Evolutionary conservation across 1,284 basidiomycete genomes (phyloP), one percentile per base, ranked within the genome.

Genomic region (Grifola frondosa): DNA sequence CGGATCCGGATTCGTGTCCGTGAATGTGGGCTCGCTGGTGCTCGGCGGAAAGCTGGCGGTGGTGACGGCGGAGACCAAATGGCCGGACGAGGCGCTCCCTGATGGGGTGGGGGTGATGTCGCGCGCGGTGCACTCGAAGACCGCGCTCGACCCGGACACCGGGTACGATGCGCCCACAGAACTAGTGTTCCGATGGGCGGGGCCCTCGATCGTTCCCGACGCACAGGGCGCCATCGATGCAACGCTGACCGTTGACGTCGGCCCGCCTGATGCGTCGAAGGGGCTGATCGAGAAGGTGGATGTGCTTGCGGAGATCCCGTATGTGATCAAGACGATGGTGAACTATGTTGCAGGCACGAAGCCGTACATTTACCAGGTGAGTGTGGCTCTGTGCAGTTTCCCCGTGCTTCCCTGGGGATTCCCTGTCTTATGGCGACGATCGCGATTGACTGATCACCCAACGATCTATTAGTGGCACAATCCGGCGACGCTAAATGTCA

Each of bases 271-370:
- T 50, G 63, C 68, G 50, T 62, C 84, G 42, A 82, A 84, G 33
- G 95, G 95, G 0, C 69, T 99, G 61, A 81, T 99, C 34, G 94
- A 98, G 68, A 98, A 98, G 73, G 92, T 99, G 13, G 95, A 99
- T 59, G 85, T 99, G 1, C 77, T 99, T 13, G 93, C 89, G 4
- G 95, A 99, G 72, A 94, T 99, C 56, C 97, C 97, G 7, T 87
- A 88, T 53, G 82, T 97, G 46, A 70, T 96, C 58, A 91, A 91
- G 70, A 82, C 90, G 61, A 80, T 93, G 53, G 86, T 96, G 50
- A 92, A 86, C 64, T 94, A 93, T 56, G 91, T 92, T 23, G 87
- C 92, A 26, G 89, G 91, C 23, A 90, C 91, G 26, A 94, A 95
- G 67, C 93, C 92, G 2, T 96, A 86, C 63, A 89, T 96, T 59